Evolutionary conservation across 345 rosid genomes (phyloP).

Genomic region (Microcos paniculata): DNA sequence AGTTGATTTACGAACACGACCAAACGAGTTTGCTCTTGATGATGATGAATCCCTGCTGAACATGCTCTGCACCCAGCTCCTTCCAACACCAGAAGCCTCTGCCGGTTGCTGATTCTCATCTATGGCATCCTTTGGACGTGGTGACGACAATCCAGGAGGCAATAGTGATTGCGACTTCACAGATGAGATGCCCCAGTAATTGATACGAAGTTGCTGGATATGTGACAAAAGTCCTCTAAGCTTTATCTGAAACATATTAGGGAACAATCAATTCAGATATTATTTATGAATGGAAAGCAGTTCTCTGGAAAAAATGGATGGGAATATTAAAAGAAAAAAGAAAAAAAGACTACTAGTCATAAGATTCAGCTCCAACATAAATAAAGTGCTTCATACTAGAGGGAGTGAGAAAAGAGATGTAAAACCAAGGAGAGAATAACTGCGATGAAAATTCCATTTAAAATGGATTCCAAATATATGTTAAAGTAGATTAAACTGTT

Average conservation of each 20-base stretch:
- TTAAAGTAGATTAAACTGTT: too few species aligned
- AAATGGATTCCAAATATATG: too few species aligned
- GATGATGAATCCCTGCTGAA: slow-evolving; percentile 85
- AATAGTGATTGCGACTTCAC: slow-evolving; percentile 55
- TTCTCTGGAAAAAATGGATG: background rate
- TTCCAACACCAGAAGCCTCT: slow-evolving; percentile 85
- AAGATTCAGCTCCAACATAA: background rate
- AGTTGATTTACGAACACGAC: slow-evolving; percentile 75
- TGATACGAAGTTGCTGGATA: slow-evolving; percentile 84
- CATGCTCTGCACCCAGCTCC: slow-evolving; percentile 99
- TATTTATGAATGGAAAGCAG: background rate
- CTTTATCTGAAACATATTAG: slow-evolving; percentile 60
- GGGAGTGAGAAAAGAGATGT: too few species aligned
- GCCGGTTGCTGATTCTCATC: slow-evolving; percentile 80
- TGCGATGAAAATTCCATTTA: too few species aligned
- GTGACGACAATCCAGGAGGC: slow-evolving; percentile 78
- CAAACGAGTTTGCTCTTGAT: slow-evolving; percentile 60
- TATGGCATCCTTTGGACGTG: slow-evolving; percentile 69
- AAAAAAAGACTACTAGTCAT: background rate
- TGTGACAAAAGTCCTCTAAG: slow-evolving; percentile 95
- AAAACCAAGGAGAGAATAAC: too few species aligned
- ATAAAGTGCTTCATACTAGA: background rate
- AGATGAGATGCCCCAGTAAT: slow-evolving; percentile 92
- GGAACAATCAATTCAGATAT: slow-evolving; percentile 1
- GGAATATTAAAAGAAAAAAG: background rate